Evolutionary conservation across 805 yeast genomes (phyloP).

Genomic region (Metschnikowia arizonensis): DNA sequence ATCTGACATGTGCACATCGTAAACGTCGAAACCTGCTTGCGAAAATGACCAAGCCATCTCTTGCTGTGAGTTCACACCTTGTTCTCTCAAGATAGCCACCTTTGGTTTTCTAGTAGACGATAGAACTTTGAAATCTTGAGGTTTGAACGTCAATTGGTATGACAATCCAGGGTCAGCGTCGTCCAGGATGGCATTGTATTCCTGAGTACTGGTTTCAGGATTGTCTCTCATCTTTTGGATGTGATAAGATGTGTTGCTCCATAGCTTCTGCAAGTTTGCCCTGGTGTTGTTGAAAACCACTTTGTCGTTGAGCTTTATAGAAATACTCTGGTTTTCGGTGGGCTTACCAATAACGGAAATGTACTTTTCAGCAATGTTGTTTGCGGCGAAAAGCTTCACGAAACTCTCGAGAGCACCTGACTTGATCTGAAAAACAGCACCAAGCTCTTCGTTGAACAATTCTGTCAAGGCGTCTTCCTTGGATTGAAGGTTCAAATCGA

Average conservation of each 20-base stretch:
- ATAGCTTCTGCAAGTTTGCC: constrained; percentile 68
- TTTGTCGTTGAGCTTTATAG: constrained; percentile 44
- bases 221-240: constrained; percentile 92
- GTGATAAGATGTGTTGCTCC: constrained; percentile 87
- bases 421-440: constrained; percentile 88
- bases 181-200: constrained; percentile 67
- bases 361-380: constrained; percentile 53
- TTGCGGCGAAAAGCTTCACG: constrained; percentile 46
- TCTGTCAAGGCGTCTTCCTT: constrained; percentile 46
- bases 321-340: constrained; percentile 47
- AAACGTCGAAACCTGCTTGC: constrained; percentile 90
- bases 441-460: constrained; percentile 89
- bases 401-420: constrained; percentile 52
- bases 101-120: constrained; percentile 53
- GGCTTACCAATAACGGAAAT: constrained; percentile 71
- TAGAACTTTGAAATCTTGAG: constrained; percentile 44
- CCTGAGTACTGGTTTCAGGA: constrained; percentile 87
- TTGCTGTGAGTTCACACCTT: constrained; percentile 96
- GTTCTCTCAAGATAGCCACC: constrained; percentile 96
- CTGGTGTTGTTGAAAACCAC: constrained; percentile 53
- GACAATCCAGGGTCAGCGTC: constrained; percentile 87
- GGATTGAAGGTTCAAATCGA: constrained; percentile 48
- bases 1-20: constrained; percentile 97
- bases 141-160: constrained; percentile 71
- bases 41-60: constrained; percentile 98